These are phyloP conservation scores for Casuarina cunninghamiana DNA, from an alignment of 306 rosid genomes.

Conservation along the genomic window DNA sequence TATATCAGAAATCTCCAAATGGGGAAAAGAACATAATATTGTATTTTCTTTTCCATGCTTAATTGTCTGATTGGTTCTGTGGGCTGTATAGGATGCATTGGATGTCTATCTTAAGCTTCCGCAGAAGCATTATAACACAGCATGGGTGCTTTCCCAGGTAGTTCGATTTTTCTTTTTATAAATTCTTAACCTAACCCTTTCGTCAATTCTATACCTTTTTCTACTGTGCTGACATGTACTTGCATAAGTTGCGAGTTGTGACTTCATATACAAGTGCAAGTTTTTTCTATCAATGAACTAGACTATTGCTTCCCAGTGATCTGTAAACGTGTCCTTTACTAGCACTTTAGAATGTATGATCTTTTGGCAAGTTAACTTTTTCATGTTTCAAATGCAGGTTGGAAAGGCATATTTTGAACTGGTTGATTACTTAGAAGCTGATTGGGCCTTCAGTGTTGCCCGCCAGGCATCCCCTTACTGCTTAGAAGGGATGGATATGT, in stretches of 20 bases:
- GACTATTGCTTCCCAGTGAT: constrained; percentile 1
- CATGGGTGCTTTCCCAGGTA: constrained; percentile 99
- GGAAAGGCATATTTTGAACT: constrained; percentile 88
- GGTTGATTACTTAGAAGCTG: constrained; percentile 94
- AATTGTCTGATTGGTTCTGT: constrained; percentile 27
- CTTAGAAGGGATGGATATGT: constrained; percentile 95
- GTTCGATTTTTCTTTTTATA: constrained; percentile 12
- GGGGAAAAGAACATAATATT: constrained; percentile 16
- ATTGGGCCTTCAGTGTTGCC: constrained; percentile 80
- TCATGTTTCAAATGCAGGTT: constrained; percentile 60
- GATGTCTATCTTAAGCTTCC: constrained; percentile 84
- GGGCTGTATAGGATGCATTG: constrained; percentile 77
- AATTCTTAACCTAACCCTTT: constrained; percentile 13
- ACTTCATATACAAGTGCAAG: not conserved
- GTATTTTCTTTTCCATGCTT: constrained; percentile 23
- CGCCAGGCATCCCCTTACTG: constrained; percentile 74
- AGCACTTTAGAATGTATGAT: constrained; percentile 1
- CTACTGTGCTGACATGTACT: constrained; percentile 1
- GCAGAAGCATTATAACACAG: constrained; percentile 86
- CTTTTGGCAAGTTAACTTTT: constrained; percentile 8
- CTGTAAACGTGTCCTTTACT: constrained; percentile 9
- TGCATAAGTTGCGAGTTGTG: not conserved
- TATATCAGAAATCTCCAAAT: not conserved
- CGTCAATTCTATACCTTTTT: not conserved
- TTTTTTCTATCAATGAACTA: not conserved